A percentile compares a stretch with the other conserved stretches of the same genome.
Evolutionary conservation across 768 basidiomycete species (phyloP).

Genomic region (Candolleomyces aberdarensis): DNA sequence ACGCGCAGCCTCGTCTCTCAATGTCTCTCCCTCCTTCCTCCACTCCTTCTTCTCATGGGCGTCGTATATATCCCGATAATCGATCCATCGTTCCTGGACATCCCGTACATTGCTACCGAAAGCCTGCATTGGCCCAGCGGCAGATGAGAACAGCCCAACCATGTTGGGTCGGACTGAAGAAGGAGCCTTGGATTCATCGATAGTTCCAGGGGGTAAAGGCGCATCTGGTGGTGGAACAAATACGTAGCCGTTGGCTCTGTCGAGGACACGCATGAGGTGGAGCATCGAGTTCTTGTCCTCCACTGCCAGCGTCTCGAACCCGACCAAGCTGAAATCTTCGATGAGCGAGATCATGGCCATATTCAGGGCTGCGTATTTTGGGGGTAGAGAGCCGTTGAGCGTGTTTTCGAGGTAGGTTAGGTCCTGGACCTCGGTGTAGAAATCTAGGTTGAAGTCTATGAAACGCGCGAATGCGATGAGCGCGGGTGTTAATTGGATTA

Average conservation of each 20-base stretch:
- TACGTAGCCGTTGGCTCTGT: slow-evolving; percentile 90
- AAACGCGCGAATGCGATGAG: not conserved
- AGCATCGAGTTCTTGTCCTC: slow-evolving; percentile 98
- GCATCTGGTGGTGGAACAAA: slow-evolving; percentile 59
- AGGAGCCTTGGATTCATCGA: slow-evolving; percentile 32
- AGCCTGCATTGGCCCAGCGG: slow-evolving; percentile 52
- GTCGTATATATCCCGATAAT: slow-evolving; percentile 78
- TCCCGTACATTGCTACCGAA: slow-evolving; percentile 58
- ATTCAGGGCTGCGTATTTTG: slow-evolving; percentile 77
- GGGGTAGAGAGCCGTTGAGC: slow-evolving; percentile 55
- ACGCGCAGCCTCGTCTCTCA: slow-evolving; percentile 41
- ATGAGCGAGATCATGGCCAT: slow-evolving; percentile 29
- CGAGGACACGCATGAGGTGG: slow-evolving; percentile 76
- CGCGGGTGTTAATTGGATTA: slow-evolving; percentile 1
- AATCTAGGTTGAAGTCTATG: slow-evolving; percentile 94
- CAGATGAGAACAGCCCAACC: slow-evolving; percentile 64
- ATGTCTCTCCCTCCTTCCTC: slow-evolving; percentile 67
- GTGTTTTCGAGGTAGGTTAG: slow-evolving; percentile 81
- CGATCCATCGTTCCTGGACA: slow-evolving; percentile 94
- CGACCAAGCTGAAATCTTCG: not conserved
- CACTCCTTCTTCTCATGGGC: slow-evolving; percentile 75
- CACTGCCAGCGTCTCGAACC: slow-evolving; percentile 92
- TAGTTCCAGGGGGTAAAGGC: slow-evolving; percentile 31
- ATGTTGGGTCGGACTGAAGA: slow-evolving; percentile 56
- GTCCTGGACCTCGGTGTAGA: slow-evolving; percentile 98